phyloP scores from a whole-genome alignment of 345 rosid genomes.

The Viola odorata region DNA sequence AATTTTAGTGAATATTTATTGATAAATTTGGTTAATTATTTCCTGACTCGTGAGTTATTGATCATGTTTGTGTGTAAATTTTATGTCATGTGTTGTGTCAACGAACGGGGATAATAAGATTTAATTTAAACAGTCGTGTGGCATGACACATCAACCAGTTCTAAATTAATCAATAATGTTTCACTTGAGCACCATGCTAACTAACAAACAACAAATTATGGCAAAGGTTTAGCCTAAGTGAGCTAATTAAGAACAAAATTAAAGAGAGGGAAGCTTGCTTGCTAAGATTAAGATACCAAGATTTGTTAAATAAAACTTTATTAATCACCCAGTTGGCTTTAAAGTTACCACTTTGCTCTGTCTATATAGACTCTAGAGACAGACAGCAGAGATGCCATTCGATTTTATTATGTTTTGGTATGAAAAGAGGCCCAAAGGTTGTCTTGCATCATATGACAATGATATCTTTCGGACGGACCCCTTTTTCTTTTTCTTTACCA shows the following conservation, averaged over 20 bases:
- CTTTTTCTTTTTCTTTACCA: neutral
- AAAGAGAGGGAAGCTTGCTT: neutral
- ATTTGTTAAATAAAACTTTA: neutral
- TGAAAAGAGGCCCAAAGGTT: neutral
- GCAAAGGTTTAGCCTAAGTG: no score
- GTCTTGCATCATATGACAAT: conserved; percentile 13
- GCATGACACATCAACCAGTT: no score
- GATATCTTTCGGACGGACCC: neutral
- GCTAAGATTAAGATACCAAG: neutral
- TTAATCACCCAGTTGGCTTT: conserved; percentile 1
- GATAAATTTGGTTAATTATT: no score
- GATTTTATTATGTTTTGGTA: neutral
- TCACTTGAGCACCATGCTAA: no score
- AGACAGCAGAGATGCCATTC: neutral
- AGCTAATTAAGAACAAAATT: neutral
- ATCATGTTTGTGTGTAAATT: no score
- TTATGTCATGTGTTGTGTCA: no score
- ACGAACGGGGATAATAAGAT: no score
- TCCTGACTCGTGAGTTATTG: no score
- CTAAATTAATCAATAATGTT: no score
- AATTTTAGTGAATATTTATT: no score
- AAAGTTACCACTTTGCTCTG: conserved; percentile 1
- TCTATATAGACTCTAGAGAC: neutral
- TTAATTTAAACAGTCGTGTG: no score
- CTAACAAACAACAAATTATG: no score